Conservation (phyloP, 192 early-diverging fungal species). For the Backusella westeae region DNA sequence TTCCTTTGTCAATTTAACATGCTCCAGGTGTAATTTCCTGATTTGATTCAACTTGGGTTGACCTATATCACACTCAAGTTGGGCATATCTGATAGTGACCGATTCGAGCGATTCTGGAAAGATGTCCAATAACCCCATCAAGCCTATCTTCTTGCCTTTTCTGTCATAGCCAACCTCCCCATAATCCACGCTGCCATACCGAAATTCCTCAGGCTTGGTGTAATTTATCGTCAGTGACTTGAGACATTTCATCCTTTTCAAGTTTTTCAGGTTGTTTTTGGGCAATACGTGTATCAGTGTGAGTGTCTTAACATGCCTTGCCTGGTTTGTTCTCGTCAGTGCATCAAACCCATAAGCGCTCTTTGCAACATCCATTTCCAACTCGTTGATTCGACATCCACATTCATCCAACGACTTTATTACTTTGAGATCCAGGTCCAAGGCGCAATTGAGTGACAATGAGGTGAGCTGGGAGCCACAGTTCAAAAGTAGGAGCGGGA, state of each 20-base stretch:
- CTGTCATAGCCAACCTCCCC: background rate
- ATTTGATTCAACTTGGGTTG: background rate
- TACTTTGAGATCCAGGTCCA: background rate
- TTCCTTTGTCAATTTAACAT: background rate
- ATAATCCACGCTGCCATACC: background rate
- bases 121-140: background rate
- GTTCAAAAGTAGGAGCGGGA: background rate
- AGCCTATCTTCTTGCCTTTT: background rate
- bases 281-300: background rate
- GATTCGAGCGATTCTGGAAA: background rate
- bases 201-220: background rate
- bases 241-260: background rate
- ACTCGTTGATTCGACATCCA: background rate
- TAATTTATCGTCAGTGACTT: background rate
- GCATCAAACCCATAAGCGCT: background rate
- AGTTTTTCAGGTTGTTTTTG: background rate
- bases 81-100: background rate
- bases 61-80: background rate
- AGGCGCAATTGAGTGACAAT: background rate
- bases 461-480: background rate
- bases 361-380: background rate
- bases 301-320: background rate
- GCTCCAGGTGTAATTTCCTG: background rate
- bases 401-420: background rate
- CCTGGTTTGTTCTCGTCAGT: background rate